A percentile compares a stretch with the other conserved stretches of the same genome.
Evolutionary conservation across 2,329 filamentous ascomycete species (phyloP).

Genomic region (Penicillium occitanis): DNA sequence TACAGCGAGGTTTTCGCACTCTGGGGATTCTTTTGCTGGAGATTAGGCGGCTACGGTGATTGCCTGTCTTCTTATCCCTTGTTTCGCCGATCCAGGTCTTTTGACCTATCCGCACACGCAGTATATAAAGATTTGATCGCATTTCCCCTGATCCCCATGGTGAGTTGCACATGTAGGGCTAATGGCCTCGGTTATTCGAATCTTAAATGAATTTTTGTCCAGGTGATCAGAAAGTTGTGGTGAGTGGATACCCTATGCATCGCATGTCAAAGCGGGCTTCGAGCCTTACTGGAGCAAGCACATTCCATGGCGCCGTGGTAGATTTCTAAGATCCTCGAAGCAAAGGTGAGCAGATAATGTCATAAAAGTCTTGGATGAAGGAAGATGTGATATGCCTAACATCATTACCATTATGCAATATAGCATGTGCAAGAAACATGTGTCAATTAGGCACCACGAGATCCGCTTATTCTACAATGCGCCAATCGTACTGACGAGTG

Average conservation of each 20-base stretch:
- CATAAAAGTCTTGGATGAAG: neutral
- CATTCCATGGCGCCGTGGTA: neutral
- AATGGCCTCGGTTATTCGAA: neutral
- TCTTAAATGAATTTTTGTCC: neutral
- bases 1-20: neutral
- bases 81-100: neutral
- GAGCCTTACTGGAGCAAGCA: neutral
- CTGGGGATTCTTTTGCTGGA: no score
- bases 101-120: neutral
- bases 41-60: neutral
- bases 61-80: neutral
- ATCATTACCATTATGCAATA: neutral
- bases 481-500: neutral
- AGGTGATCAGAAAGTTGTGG: neutral
- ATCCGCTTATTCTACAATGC: neutral
- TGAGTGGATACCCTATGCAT: neutral
- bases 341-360: neutral
- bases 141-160: neutral
- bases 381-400: neutral
- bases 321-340: neutral
- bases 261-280: neutral
- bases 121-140: neutral
- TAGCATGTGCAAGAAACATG: neutral
- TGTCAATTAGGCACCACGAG: neutral
- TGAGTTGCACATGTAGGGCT: constrained; percentile 2